Base-by-base conservation (phyloP, 2,329 filamentous ascomycete species). In the Xylariaceae sp. region DNA sequence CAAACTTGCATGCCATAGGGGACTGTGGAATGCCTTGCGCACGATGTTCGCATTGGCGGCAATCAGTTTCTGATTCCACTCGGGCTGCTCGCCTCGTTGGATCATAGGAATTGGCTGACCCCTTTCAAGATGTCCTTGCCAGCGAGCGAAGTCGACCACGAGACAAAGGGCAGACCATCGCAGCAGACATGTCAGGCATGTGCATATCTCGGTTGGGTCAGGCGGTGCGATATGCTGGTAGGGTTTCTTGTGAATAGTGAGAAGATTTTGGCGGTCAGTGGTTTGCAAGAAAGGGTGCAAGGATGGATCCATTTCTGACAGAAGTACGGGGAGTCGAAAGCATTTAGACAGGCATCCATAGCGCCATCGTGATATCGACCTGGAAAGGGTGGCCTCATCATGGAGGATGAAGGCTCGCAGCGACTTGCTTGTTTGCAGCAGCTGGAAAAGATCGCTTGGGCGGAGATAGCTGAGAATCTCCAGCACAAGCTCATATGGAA, bases 141-240 rank as follows among this genome's bases (percentile, higher is more conserved):
- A 81, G 51, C 75, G 64, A 0, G 73, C 69, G 50, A 81, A 74
- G 50, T 82, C 78, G 9, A 80, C 66, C 11, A 70, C 60, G 0
- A 79, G 51, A 43, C 68, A 69, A 4, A 81, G 66, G 12, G 73
- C 69, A 48, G 76, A 76, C 78, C 78, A 82, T 2, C 72, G 66
- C 29, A 78, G 53, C 33, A 76, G 59, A 52, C 78, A 81, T 1
- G 72, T 75, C 19, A 77, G 57, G 51, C 78, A 82, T 1, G 74
- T 77, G 60, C 78, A 82, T 3, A 77, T 58, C n/a, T 67, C 53
- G 9, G 55, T 39, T 1, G 66, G 62, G 45, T 80, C 67, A 0
- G 72, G 68, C 1, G 63, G 48, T 30, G 62, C 61, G 16, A 81
- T 64, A 51, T 81, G 75, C 45, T 74, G 72, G 49, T 74, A 79